Percentiles rank a stretch among this genome's conserved stretches.
These are phyloP conservation scores for Leccinum imitatum DNA, from an alignment of 768 basidiomycete species.

Conservation along the genomic window DNA sequence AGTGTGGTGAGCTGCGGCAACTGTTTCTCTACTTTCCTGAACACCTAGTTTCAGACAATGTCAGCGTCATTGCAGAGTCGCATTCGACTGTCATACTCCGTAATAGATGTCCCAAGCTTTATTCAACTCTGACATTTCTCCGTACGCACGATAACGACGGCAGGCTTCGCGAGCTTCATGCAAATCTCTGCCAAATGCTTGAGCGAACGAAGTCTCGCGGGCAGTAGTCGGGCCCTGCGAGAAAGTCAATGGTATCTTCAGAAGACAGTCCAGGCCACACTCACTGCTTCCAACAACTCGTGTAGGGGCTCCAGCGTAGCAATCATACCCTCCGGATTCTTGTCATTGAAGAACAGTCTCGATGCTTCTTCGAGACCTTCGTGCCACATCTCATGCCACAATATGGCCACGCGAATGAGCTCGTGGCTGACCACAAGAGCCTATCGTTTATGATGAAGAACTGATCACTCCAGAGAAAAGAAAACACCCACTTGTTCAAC, in stretches of 20 bases:
- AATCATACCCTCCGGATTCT: conserved; percentile 97
- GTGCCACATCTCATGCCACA: conserved; percentile 99
- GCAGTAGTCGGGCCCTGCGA: conserved; percentile 87
- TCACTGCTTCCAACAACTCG: conserved; percentile 82
- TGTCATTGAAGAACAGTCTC: conserved; percentile 92
- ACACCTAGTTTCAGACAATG: conserved; percentile 55
- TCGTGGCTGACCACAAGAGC: conserved; percentile 90
- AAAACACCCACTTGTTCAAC: conserved; percentile 72
- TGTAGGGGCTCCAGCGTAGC: conserved; percentile 89
- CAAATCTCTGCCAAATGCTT: conserved; percentile 90
- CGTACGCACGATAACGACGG: conserved; percentile 78
- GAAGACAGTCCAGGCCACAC: conserved; percentile 18
- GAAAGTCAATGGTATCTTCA: conserved; percentile 4
- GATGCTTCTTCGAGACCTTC: conserved; percentile 98
- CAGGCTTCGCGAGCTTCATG: conserved; percentile 92
- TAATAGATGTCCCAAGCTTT: conserved; percentile 99
- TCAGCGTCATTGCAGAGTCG: neutral
- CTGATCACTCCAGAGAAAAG: neutral
- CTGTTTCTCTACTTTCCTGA: conserved; percentile 95
- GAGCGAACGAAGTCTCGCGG: conserved; percentile 91
- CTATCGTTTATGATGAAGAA: conserved; percentile 35
- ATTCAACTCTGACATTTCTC: conserved; percentile 87
- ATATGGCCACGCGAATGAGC: conserved; percentile 93
- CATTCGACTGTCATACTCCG: conserved; percentile 50
- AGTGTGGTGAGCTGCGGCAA: conserved; percentile 84